Percentiles rank a stretch among this genome's conserved stretches.
Evolutionary conservation across 1,139 yeast species (phyloP).

Genomic region (Magnusiomyces tetraspermus): DNA sequence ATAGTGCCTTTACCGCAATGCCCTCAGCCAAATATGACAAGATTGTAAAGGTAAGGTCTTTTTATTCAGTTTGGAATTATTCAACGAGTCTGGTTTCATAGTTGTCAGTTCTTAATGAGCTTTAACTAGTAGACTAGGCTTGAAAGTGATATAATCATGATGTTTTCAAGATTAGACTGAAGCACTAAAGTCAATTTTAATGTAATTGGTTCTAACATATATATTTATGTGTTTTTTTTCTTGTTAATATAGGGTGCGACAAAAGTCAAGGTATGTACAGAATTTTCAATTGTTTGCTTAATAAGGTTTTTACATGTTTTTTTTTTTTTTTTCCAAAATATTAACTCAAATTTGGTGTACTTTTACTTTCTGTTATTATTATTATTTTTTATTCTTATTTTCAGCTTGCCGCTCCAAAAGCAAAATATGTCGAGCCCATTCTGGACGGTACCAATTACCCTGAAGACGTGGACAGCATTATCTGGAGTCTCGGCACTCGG

Average conservation of each 20-base stretch:
- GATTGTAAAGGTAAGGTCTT: background rate
- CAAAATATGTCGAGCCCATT: slow-evolving; percentile 90
- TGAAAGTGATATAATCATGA: background rate
- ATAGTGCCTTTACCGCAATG: background rate
- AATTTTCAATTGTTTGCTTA: too few relatives aligned
- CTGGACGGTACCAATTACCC: slow-evolving; percentile 59
- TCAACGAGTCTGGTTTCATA: too few relatives aligned
- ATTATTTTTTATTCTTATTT: slow-evolving; percentile 32
- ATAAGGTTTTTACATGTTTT: slow-evolving; percentile 17
- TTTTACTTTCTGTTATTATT: too few relatives aligned
- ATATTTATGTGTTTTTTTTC: background rate
- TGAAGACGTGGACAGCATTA: slow-evolving; percentile 58
- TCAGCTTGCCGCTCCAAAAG: slow-evolving; percentile 93
- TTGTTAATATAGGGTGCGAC: slow-evolving; percentile 45
- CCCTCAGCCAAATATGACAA: background rate
- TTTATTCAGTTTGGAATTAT: too few relatives aligned
- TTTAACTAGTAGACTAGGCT: background rate
- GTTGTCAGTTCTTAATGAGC: background rate
- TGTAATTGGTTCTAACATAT: background rate
- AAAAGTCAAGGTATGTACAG: slow-evolving; percentile 43
- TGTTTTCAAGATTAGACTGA: too few relatives aligned
- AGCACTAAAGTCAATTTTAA: background rate
- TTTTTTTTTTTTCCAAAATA: background rate
- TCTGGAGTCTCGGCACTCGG: slow-evolving; percentile 51
- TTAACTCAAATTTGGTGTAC: too few relatives aligned